Evolutionary conservation across 768 basidiomycete genomes (phyloP).

Genomic region (Leccinum longicurvipes): DNA sequence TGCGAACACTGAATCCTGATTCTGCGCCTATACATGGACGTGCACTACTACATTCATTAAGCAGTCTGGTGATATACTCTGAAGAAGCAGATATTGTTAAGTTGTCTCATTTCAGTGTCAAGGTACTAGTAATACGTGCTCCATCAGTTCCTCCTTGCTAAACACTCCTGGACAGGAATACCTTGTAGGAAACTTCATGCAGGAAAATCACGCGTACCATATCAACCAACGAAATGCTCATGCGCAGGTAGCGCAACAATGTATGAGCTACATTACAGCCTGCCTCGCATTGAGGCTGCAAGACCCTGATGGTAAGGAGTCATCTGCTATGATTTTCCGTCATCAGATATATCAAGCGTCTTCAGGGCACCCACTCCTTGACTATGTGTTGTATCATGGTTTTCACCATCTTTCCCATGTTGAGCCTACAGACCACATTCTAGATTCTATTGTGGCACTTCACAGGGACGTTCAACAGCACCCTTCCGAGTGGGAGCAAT

Average conservation of each 20-base stretch:
- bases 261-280: neutral
- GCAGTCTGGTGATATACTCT: neutral
- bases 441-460: neutral
- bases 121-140: neutral
- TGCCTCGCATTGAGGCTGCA: neutral
- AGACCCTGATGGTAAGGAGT: neutral
- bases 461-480: neutral
- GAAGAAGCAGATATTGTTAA: neutral
- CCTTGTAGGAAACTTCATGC: fast-evolving
- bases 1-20: neutral
- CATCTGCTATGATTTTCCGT: neutral
- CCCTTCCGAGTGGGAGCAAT: neutral
- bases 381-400: neutral
- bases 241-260: neutral
- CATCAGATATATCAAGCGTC: neutral
- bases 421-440: neutral
- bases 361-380: neutral
- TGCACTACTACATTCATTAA: neutral
- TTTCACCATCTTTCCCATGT: neutral
- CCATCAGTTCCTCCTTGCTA: neutral
- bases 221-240: neutral
- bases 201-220: neutral
- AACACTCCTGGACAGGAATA: neutral
- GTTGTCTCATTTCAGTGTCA: neutral
- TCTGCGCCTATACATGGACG: neutral